Evolutionary conservation across 192 early-diverging fungal genomes (phyloP).

Genomic region (Paraglomus occultum): DNA sequence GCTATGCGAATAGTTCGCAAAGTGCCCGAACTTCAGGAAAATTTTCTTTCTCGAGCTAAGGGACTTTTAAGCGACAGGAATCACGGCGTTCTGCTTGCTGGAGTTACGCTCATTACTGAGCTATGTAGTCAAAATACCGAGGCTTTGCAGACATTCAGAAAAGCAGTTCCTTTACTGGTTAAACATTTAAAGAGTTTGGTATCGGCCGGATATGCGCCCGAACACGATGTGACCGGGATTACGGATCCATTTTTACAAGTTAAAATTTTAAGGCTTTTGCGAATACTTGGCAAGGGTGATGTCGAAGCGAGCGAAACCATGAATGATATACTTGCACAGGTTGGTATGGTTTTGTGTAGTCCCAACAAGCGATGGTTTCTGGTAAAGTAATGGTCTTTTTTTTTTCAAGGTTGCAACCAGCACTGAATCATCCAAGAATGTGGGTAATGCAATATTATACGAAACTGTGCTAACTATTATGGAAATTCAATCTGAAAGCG

Average conservation of each 20-base stretch:
- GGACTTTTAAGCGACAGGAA: constrained; percentile 86
- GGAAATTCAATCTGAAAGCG: constrained; percentile 88
- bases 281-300: constrained; percentile 83
- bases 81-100: constrained; percentile 93
- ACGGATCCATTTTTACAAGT: constrained; percentile 99
- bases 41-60: constrained; percentile 74
- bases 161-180: constrained; percentile 78
- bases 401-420: constrained; percentile 79
- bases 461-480: constrained; percentile 97
- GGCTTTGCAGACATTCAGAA: constrained; percentile 68
- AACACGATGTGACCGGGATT: constrained; percentile 95
- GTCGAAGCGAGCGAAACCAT: constrained; percentile 81
- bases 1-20: constrained; percentile 89
- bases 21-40: constrained; percentile 89
- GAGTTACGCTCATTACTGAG: constrained; percentile 84
- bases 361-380: neutral
- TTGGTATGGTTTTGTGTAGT: constrained; percentile 20
- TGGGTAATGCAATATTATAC: constrained; percentile 96
- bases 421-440: constrained; percentile 93
- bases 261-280: constrained; percentile 84
- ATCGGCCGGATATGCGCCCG: constrained; percentile 82
- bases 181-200: constrained; percentile 87
- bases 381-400: neutral
- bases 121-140: constrained; percentile 76
- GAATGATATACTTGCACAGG: constrained; percentile 97